Base-by-base conservation (phyloP, 2,329 filamentous ascomycete genomes). In the Blumeriella jaapii region DNA sequence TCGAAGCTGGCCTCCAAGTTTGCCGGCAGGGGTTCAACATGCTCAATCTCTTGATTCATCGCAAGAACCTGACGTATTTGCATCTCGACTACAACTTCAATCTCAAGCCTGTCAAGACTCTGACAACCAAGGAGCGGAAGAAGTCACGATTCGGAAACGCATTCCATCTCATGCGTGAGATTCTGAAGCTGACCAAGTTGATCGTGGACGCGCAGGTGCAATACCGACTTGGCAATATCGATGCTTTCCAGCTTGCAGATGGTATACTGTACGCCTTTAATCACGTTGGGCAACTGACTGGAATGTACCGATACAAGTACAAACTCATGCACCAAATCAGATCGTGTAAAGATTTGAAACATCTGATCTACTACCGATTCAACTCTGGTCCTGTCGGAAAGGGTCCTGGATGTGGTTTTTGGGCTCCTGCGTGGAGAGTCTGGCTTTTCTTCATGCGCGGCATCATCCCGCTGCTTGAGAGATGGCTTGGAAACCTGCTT, bases 241-340 rank as follows among this genome's bases (percentile, higher is more conserved):
- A 98, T 59, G 91, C 93, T 23, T 98, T 98, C 67, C 91, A 98
- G 59, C 77, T 98, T 46, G 91, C 91, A 3, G 91, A 98, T 59
- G 91, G 91, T 59, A 98, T 98, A 38, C 68, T 96, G n/a, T 98
- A 98, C 52, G 93, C 91, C 12, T 98, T 98, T 66, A 98, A 98
- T 62, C 91, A 98, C 51, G 91, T 98, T 38, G 91, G 91, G 43
- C 93, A 98, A 60, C 68, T 98, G 42, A 98, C 91, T 11, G 91
- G 91, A 57, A 98, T 98, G 91, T 98, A 98, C 63, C 82, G 91
- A 42, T 98, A 98, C 72, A 98, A 98, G 69, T 98, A 98, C 68
- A 98, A 98, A 69, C 70, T 98, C 38, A 98, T 98, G 91, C 91
- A 98, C 59, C 91, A 98, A 61, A 98, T 98, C 52, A 84, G 91